Base-by-base conservation (phyloP, 495 filamentous ascomycete genomes). In the Tuber indicum region DNA sequence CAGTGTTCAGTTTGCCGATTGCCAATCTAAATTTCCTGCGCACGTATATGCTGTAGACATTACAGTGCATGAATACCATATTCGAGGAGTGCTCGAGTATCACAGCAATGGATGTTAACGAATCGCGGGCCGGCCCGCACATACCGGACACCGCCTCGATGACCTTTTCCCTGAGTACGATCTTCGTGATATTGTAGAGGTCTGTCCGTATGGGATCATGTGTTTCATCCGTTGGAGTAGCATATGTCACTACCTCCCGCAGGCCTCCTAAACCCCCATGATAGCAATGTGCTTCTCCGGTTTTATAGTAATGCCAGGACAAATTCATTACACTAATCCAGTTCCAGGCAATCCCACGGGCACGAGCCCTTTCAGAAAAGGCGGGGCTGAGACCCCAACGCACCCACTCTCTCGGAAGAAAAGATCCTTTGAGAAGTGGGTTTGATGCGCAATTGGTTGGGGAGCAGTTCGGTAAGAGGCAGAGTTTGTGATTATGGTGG, bases 91-190 rank as follows among this genome's bases (percentile, higher is more conserved):
- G 58, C 14, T 66, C 58, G 12, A 66, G 12, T 17, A 36, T 66
- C 58, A 14, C 58, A 26, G 58, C 26, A 36, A 10, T 14, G 58
- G 26, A 12, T 19, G 58, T 36, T 66, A 36, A 66, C 26, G 58
- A 66, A 66, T 66, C 58, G 58, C 58, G 58, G 58, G 26, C 58
- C 58, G 58, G 58, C n/a, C 58, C 58, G 58, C 58, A 66, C 58
- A 66, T 36, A 32, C 58, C 12, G 14, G 26, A 26, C 3, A 66
- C 58, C 58, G 14, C 58, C 58, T 66, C 26, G 12, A 26, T 36
- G 14, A 14, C n/a, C 58, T 66, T 4, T 66, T 17, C 0, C 4
- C n/a, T 6, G 3, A 32, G 58, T 14, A 66, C 58, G 58, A 36
- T 36, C 58, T 8, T 19, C 58, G 16, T 17, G 14, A 36, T 66